These are phyloP conservation scores for Pestalotiopsis sp. DNA, from an alignment of 2,329 filamentous ascomycete genomes.

Conservation along the genomic window DNA sequence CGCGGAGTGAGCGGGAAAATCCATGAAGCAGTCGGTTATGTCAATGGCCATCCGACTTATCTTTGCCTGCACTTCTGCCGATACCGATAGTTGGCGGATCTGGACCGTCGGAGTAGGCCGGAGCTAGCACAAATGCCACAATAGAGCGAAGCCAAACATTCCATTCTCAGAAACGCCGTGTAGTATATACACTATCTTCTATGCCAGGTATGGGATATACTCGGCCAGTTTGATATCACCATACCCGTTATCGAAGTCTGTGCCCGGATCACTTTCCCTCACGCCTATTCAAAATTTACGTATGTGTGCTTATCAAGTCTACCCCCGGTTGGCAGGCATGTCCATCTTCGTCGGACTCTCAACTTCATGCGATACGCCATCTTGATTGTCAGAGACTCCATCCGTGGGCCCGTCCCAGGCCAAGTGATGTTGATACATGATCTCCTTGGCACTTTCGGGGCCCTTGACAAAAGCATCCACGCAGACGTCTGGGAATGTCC, in stretches of 20 bases:
- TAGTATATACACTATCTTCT: too few species aligned
- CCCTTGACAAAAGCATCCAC: constrained; percentile 33
- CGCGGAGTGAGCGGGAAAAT: too few species aligned
- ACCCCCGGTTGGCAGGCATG: not conserved
- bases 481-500: constrained; percentile 26
- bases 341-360: not conserved
- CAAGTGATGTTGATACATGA: constrained; percentile 30
- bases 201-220: too few species aligned
- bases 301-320: too few species aligned
- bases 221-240: too few species aligned
- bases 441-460: constrained; percentile 23
- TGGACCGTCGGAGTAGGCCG: not conserved
- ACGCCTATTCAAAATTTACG: too few species aligned
- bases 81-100: not conserved
- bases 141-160: not conserved
- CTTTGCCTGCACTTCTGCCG: not conserved
- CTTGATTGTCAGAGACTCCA: not conserved
- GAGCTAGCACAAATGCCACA: not conserved
- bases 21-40: not conserved
- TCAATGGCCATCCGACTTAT: not conserved
- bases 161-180: not conserved
- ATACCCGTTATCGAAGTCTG: not conserved
- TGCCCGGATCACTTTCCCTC: not conserved
- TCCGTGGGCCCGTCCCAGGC: constrained; percentile 30
- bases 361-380: not conserved